These are phyloP conservation scores for Phaseolus lunatus DNA, from an alignment of 306 rosid species.

Conservation along the genomic window DNA sequence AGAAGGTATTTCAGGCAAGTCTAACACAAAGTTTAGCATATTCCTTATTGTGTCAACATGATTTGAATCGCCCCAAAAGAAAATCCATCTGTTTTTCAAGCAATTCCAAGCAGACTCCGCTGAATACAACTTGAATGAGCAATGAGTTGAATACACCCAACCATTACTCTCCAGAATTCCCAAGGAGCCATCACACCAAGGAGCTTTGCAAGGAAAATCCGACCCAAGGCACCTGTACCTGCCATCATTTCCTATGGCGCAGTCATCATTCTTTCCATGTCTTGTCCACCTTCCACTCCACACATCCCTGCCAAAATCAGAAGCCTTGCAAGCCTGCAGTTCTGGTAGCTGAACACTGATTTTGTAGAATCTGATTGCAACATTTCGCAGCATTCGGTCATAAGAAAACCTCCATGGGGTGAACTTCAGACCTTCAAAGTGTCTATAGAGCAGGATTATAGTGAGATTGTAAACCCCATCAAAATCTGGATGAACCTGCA, in stretches of 20 bases:
- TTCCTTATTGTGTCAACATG: constrained; percentile 93
- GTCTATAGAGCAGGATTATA: constrained; percentile 79
- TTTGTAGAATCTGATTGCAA: constrained; percentile 63
- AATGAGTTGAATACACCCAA: constrained; percentile 94
- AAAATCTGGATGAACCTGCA: constrained; percentile 92
- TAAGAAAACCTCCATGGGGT: constrained; percentile 71
- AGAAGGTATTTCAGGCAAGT: constrained; percentile 68
- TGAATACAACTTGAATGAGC: constrained; percentile 76
- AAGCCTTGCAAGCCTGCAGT: constrained; percentile 60
- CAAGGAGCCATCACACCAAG: constrained; percentile 92
- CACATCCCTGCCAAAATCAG: constrained; percentile 73
- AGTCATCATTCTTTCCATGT: constrained; percentile 74
- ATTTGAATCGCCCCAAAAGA: constrained; percentile 99
- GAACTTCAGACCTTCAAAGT: constrained; percentile 80
- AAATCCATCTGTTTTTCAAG: constrained; percentile 80
- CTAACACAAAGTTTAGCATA: constrained; percentile 78
- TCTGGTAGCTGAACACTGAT: constrained; percentile 59
- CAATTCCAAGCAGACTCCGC: constrained; percentile 93
- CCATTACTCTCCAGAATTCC: constrained; percentile 94
- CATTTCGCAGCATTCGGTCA: constrained; percentile 62
- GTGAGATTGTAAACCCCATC: constrained; percentile 74
- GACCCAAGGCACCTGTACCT: constrained; percentile 73
- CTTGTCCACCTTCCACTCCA: constrained; percentile 99
- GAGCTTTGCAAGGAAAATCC: constrained; percentile 75
- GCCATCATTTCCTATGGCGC: constrained; percentile 74